A percentile compares a stretch with the other conserved stretches of the same genome.
Conservation (phyloP, 1,284 basidiomycete genomes). For the Pisolithus thermaeus region DNA sequence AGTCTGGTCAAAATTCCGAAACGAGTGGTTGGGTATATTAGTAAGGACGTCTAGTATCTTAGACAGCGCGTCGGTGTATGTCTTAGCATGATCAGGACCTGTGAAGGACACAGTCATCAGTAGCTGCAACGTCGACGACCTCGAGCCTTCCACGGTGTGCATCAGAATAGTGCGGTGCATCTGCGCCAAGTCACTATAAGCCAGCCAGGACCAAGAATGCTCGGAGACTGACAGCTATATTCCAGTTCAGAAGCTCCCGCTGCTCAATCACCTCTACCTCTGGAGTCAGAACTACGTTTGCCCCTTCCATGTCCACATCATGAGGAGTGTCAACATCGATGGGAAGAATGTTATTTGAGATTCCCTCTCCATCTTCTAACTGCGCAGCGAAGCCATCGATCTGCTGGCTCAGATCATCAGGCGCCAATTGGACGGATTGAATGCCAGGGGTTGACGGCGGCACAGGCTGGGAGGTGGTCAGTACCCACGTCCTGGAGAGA, state of each 20-base stretch:
- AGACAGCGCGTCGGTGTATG: slow-evolving; percentile 38
- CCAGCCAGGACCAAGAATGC: not conserved
- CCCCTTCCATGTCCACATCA: slow-evolving; percentile 21
- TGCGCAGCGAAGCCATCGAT: slow-evolving; percentile 11
- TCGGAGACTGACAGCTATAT: slow-evolving; percentile 43
- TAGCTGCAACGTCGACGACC: slow-evolving; percentile 48
- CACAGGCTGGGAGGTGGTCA: slow-evolving; percentile 6
- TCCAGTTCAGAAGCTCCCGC: slow-evolving; percentile 42
- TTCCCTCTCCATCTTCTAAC: slow-evolving; percentile 8
- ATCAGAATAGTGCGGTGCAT: slow-evolving; percentile 53
- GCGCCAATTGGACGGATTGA: slow-evolving; percentile 2
- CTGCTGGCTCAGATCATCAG: slow-evolving; percentile 6
- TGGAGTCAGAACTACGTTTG: slow-evolving; percentile 5
- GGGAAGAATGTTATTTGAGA: slow-evolving; percentile 11
- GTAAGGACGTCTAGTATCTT: slow-evolving; percentile 47
- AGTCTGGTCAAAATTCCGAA: slow-evolving; percentile 26
- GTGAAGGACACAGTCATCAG: slow-evolving; percentile 40
- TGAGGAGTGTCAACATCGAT: slow-evolving; percentile 6
- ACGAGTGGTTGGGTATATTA: slow-evolving; percentile 29
- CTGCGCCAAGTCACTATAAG: slow-evolving; percentile 30
- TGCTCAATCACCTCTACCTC: slow-evolving; percentile 29
- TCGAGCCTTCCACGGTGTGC: slow-evolving; percentile 39
- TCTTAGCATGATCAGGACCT: slow-evolving; percentile 22
- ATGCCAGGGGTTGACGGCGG: slow-evolving; percentile 6
- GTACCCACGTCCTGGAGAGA: not conserved